Base-by-base conservation (phyloP, 805 yeast species). In the Teunomyces barrocoloradensis region DNA sequence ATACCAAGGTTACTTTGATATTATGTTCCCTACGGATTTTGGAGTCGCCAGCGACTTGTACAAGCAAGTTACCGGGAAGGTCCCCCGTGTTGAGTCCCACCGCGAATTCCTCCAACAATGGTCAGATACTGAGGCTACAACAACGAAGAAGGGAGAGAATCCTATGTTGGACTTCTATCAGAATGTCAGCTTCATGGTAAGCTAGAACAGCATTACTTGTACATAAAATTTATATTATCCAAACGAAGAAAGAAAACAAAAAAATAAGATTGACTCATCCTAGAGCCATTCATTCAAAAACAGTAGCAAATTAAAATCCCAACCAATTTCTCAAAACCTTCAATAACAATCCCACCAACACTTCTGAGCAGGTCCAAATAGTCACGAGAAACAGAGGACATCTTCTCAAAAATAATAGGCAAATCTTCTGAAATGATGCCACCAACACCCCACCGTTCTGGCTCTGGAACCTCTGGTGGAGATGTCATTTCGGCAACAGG, bases 11-110 rank as follows among this genome's bases (percentile, higher is more conserved):
- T 85, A 77, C 58, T 89, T 87, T 61, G 96, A 89, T 63, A 88
- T 89, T 43, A 81, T 87, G 85, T 89, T 89, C 59, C 88, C 95
- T 7, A 89, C 96, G 0, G 86, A 89, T 58, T 89, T 89, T 63
- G 66, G 68, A 6, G 68, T 82, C 6, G 80, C 82, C 3, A 73
- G 79, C 35, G 85, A 82, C 42, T 51, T 88, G 49, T 89, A 89
- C 59, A 69, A 72, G 13, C 78, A 78, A 51, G 78, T 87, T 12
- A 78, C 84, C 17, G 89, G 89, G 0, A 84, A 79, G 55, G 61
- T 75, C 2, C 75, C 84, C 12, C 68, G 66, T 45, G 77, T 79
- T 0, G 72, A 79, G 36, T 65, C 81, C 32, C 95, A 89, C 64
- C 65, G 72, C 6, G 87, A 81, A 13, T 89, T 87, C 53, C 62